These are phyloP conservation scores for Fusarium denticulatum DNA, from an alignment of 2,329 filamentous ascomycete species.

Conservation along the genomic window DNA sequence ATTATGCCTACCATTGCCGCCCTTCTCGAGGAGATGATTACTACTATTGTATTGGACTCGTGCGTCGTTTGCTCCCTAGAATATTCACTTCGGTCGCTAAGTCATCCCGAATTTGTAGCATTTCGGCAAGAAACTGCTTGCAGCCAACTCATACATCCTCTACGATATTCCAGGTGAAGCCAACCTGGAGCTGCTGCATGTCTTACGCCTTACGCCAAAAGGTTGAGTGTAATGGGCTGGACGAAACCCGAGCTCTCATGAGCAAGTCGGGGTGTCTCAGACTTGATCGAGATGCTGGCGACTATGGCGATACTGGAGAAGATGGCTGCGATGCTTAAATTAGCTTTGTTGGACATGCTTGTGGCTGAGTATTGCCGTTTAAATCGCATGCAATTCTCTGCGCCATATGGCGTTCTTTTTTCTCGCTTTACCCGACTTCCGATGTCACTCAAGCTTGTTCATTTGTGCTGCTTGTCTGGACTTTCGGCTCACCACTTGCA, in stretches of 20 bases:
- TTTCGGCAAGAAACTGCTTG: accelerated
- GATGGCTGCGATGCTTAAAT: background rate
- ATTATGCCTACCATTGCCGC: background rate
- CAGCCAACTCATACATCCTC: accelerated
- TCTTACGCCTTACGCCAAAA: background rate
- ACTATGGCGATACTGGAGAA: accelerated
- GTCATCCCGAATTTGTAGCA: background rate
- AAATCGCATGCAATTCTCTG: background rate
- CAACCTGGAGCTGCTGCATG: background rate
- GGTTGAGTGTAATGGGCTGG: background rate
- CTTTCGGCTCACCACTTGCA: too few relatives aligned
- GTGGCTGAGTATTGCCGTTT: background rate
- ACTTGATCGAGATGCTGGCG: accelerated
- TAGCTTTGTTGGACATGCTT: accelerated
- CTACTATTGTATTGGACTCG: accelerated
- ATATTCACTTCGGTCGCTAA: accelerated
- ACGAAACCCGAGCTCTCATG: background rate
- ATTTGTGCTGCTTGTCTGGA: accelerated
- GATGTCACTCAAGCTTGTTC: accelerated
- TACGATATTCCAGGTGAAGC: accelerated
- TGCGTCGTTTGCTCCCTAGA: accelerated
- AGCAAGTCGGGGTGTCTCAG: background rate
- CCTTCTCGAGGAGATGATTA: accelerated
- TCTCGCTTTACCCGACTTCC: accelerated
- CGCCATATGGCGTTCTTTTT: too few relatives aligned